Base-by-base conservation (phyloP, 352 stramenopile genomes). In the Globisporangium uncinulatum region DNA sequence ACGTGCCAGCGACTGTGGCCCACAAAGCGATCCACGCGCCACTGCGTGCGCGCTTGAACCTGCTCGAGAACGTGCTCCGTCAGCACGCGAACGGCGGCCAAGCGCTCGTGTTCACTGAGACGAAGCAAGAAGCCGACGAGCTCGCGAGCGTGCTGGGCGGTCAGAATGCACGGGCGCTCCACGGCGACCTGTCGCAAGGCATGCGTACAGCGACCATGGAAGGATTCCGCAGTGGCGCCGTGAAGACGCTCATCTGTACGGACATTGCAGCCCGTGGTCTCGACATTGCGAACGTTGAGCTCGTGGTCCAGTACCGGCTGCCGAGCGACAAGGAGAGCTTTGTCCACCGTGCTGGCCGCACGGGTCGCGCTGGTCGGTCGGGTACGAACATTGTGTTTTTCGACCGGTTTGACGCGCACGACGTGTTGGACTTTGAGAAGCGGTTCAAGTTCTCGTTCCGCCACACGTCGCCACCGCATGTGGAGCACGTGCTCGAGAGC, bases 31-130 rank as follows among this genome's bases (percentile, higher is more conserved):
- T 98, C 55, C 85, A 98, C 59, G 79, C 94, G 34, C 89, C 93
- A 10, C 67, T 80, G 43, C 81, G 84, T 57, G 69, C 71, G 29
- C 82, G 82, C 54, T 73, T 85, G 21, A 63, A 83, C 44, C 60
- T 90, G 51, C 61, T 92, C 8, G 78, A 88, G 61, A 85, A 79
- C 41, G 76, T 94, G 48, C 59, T 92, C 54, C 71, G 79, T 55
- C 66, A 88, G 52, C 71, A 78, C 69, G 87, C 70, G 13, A 71
- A 84, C 31, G 74, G 83, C 44, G 83, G 81, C 31, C 79, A 92
- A 59, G 80, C 84, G 48, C 97, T 99, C 56, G 96, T 99, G 41
- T 99, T 99, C 67, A 98, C 94, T 4, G 84, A 99, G 69, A 99
- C 96, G 14, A 99, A 99, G 78, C 79, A 90, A 52, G 89, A 98